Conservation (phyloP, 495 filamentous ascomycete species). For the Trichoderma asperelloides region DNA sequence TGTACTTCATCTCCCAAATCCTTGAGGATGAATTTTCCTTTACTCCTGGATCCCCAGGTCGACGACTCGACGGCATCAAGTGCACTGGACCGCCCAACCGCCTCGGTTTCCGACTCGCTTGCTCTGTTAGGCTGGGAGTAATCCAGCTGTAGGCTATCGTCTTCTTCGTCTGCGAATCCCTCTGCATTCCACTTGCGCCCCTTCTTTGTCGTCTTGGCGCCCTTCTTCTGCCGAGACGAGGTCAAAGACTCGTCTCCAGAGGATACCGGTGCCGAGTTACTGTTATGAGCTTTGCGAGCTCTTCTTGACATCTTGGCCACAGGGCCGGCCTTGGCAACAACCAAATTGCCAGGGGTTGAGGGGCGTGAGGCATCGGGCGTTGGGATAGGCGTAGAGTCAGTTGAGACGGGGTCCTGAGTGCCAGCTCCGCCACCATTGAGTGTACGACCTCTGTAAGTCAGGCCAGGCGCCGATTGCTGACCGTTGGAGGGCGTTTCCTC, state of each 20-base stretch:
- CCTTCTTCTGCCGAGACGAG: slow-evolving; percentile 46
- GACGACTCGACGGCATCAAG: slow-evolving; percentile 68
- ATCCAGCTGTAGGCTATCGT: slow-evolving; percentile 63
- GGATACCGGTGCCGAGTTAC: slow-evolving; percentile 52
- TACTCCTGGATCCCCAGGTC: slow-evolving; percentile 76
- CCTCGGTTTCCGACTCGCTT: slow-evolving; percentile 47
- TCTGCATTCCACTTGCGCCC: slow-evolving; percentile 86
- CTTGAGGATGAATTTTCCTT: slow-evolving; percentile 88
- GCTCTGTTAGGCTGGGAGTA: slow-evolving; percentile 55
- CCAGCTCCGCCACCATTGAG: slow-evolving; percentile 17
- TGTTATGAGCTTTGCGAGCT: slow-evolving; percentile 62
- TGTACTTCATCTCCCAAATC: slow-evolving; percentile 92
- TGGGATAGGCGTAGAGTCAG: slow-evolving; percentile 54
- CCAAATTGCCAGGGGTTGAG: slow-evolving; percentile 58
- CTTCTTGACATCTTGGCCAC: slow-evolving; percentile 68
- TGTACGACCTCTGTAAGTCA: slow-evolving; percentile 22
- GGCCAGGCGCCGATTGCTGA: slow-evolving; percentile 21
- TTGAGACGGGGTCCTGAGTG: slow-evolving; percentile 36
- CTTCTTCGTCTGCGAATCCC: slow-evolving; percentile 79
- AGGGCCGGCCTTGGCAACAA: slow-evolving; percentile 64
- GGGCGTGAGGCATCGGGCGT: slow-evolving; percentile 77
- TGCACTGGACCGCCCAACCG: slow-evolving; percentile 31
- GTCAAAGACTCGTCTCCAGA: slow-evolving; percentile 68
- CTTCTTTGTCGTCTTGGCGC: slow-evolving; percentile 60
- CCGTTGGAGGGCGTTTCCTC: slow-evolving; percentile 16